phyloP scores from a whole-genome alignment of 108 stramenopile genomes.

The Mayamaea pseudoterrestris region DNA sequence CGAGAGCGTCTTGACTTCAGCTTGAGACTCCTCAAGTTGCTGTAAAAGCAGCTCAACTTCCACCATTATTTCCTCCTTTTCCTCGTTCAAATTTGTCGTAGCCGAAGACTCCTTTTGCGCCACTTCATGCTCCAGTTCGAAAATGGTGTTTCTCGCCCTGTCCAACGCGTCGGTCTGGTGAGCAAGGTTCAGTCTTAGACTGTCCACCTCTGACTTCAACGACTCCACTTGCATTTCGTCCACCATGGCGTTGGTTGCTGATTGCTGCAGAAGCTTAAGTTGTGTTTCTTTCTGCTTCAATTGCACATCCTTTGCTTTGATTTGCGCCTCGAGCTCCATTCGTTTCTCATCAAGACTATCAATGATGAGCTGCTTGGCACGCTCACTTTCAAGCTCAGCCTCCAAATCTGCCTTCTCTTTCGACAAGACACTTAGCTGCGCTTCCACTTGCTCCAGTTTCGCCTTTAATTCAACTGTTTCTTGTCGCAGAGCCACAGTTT shows the following conservation, averaged over 20 bases:
- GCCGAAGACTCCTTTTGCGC: conserved; percentile 9
- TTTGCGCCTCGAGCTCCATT: too few relatives aligned
- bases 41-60: conserved; percentile 15
- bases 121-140: conserved; percentile 24
- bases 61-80: conserved; percentile 7
- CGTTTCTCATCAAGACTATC: too few relatives aligned
- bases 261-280: too few relatives aligned
- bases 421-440: neutral
- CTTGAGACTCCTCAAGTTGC: conserved; percentile 9
- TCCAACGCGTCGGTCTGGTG: conserved; percentile 4
- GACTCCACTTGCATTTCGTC: conserved; percentile 17
- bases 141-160: conserved; percentile 3
- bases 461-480: conserved; percentile 2
- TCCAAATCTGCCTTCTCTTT: neutral
- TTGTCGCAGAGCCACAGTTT: conserved; percentile 21
- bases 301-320: too few relatives aligned
- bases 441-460: neutral
- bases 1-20: conserved; percentile 4
- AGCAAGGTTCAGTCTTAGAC: conserved; percentile 15
- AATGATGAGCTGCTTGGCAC: too few relatives aligned
- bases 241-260: neutral
- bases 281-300: too few relatives aligned
- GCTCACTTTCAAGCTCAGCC: neutral
- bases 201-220: conserved; percentile 27
- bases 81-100: conserved; percentile 3